Evolutionary conservation across 352 stramenopile species (phyloP).

Genomic region (Globisporangium okanoganense): DNA sequence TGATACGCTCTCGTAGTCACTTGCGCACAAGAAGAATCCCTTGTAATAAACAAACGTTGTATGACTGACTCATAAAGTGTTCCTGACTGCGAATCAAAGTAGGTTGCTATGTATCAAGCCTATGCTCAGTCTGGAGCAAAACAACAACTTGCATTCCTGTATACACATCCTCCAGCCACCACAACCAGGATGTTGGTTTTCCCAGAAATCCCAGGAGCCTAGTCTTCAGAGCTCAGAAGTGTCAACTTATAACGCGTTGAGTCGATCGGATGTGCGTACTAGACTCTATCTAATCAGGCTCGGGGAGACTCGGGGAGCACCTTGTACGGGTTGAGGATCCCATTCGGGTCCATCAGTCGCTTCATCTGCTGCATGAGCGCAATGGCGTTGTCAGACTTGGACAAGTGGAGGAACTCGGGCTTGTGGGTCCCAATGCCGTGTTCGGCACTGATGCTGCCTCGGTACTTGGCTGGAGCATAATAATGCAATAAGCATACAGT

Average conservation of each 20-base stretch:
- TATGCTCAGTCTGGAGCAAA: background rate
- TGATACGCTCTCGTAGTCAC: too few relatives aligned
- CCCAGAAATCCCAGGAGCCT: too few relatives aligned
- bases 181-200: too few relatives aligned
- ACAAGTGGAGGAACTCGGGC: slow-evolving; percentile 76
- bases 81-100: background rate
- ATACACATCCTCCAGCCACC: too few relatives aligned
- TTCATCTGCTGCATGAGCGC: slow-evolving; percentile 93
- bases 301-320: slow-evolving; percentile 40
- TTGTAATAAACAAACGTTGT: too few relatives aligned
- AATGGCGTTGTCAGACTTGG: slow-evolving; percentile 83
- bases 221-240: too few relatives aligned
- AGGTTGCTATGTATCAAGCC: background rate
- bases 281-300: background rate
- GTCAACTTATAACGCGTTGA: too few relatives aligned
- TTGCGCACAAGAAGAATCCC: too few relatives aligned
- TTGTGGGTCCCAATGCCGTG: slow-evolving; percentile 97
- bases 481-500: background rate
- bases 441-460: slow-evolving; percentile 96
- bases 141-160: background rate
- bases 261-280: too few relatives aligned
- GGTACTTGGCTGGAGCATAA: slow-evolving; percentile 42
- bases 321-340: slow-evolving; percentile 98
- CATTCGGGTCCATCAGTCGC: slow-evolving; percentile 91
- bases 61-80: background rate